Evolutionary conservation across 768 basidiomycete species (phyloP).

Genomic region (Ramaria sp.): DNA sequence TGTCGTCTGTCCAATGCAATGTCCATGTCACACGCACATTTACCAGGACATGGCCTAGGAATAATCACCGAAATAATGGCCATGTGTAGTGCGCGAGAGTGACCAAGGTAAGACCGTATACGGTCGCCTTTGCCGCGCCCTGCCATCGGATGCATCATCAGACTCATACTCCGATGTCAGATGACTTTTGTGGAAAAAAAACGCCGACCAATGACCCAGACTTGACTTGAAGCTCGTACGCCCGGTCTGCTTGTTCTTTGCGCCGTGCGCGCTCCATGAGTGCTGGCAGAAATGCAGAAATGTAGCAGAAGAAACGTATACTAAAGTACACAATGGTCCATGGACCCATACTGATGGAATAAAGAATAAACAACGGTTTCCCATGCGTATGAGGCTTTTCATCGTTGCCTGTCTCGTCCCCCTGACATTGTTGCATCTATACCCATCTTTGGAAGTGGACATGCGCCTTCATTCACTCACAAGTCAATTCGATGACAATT

Average conservation of each 20-base stretch:
- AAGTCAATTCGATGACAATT: no score
- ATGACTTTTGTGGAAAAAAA: constrained; percentile 5
- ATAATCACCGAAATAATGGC: constrained; percentile 53
- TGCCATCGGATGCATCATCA: constrained; percentile 17
- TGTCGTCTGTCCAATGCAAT: constrained; percentile 45
- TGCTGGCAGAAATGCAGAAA: no score
- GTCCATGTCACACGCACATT: not conserved
- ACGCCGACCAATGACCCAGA: constrained; percentile 44
- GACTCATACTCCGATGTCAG: constrained; percentile 7
- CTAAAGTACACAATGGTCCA: no score
- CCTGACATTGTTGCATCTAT: no score
- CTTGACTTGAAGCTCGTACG: constrained; percentile 46
- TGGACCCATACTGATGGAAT: no score
- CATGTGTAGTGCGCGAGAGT: constrained; percentile 58
- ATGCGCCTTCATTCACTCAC: no score
- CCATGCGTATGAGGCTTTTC: no score
- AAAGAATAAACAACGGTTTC: no score
- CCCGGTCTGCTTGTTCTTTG: constrained; percentile 44
- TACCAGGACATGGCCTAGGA: not conserved
- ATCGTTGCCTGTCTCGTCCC: no score
- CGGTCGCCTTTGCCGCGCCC: constrained; percentile 43
- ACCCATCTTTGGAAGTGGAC: no score
- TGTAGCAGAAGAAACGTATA: no score
- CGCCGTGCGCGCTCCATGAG: constrained; percentile 26
- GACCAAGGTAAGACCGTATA: constrained; percentile 47